Evolutionary conservation across 2,329 filamentous ascomycete genomes (phyloP).

Genomic region (Aureobasidium pullulans): DNA sequence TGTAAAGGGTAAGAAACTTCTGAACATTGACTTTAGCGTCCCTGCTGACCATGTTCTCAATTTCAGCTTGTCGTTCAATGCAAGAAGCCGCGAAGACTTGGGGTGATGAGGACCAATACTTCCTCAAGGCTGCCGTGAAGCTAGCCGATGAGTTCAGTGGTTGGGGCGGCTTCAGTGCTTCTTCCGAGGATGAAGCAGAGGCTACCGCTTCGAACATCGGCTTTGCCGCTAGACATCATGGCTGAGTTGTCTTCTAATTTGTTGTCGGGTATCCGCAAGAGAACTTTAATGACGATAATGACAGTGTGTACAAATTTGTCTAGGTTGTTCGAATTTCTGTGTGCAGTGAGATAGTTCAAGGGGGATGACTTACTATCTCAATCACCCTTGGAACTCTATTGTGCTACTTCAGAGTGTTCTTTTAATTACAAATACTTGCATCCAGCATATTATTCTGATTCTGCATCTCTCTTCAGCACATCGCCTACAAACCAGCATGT

Average conservation of each 20-base stretch:
- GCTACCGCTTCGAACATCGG: conserved; percentile 1
- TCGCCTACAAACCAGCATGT: too few relatives aligned
- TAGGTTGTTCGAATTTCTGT: too few relatives aligned
- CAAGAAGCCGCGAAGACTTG: conserved; percentile 66
- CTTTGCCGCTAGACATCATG: conserved; percentile 2
- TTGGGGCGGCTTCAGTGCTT: conserved; percentile 40
- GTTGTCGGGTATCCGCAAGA: too few relatives aligned
- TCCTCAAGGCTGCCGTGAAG: conserved; percentile 60
- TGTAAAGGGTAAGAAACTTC: conserved; percentile 59
- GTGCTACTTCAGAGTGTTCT: too few relatives aligned
- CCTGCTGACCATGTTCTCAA: not conserved
- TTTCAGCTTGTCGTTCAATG: conserved; percentile 62
- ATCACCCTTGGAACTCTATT: too few relatives aligned
- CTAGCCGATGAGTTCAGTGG: conserved; percentile 68
- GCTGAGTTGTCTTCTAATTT: not conserved
- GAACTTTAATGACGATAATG: too few relatives aligned
- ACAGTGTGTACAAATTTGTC: too few relatives aligned
- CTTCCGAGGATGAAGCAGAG: conserved; percentile 2
- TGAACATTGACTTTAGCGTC: not conserved
- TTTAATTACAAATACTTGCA: too few relatives aligned
- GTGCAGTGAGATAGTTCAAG: too few relatives aligned
- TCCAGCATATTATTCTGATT: too few relatives aligned
- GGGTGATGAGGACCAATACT: conserved; percentile 60
- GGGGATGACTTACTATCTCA: too few relatives aligned
- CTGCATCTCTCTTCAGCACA: too few relatives aligned